These are phyloP conservation scores for Tylopilus sp. DNA, from an alignment of 1,284 basidiomycete genomes.

Conservation along the genomic window DNA sequence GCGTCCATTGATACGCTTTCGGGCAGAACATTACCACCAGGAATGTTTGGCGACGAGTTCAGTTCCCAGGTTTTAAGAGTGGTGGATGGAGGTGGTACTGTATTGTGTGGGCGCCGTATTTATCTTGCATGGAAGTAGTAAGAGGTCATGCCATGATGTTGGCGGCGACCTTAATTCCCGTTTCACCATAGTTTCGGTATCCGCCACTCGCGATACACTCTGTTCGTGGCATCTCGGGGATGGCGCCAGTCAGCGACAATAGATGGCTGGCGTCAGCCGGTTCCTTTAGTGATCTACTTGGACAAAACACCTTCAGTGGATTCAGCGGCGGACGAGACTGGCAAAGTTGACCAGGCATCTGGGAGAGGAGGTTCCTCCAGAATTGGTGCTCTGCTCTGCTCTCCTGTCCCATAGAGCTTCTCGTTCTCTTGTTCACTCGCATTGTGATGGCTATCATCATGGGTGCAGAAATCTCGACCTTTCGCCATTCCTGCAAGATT, in stretches of 20 bases:
- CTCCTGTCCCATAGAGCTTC: background rate
- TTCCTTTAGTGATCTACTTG: conserved; percentile 14
- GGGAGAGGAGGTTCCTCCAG: conserved; percentile 39
- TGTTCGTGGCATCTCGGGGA: background rate
- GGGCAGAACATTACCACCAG: background rate
- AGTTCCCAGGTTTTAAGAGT: background rate
- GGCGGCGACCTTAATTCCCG: background rate
- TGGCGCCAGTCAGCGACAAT: background rate
- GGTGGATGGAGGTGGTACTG: background rate
- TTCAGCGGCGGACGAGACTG: background rate
- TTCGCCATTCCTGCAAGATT: too few relatives aligned
- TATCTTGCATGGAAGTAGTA: conserved; percentile 6
- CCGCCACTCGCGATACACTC: background rate
- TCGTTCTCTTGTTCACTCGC: background rate
- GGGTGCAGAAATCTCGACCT: conserved; percentile 18
- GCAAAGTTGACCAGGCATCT: conserved; percentile 22
- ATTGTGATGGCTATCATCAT: conserved; percentile 6
- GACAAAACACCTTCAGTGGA: background rate
- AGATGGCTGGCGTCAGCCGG: background rate
- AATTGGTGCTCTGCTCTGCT: conserved; percentile 29
- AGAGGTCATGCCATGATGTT: conserved; percentile 1
- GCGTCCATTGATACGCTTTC: background rate
- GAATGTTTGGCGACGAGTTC: background rate
- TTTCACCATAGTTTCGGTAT: conserved; percentile 12
- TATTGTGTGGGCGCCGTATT: background rate